These are phyloP conservation scores for Vicia faba DNA, from an alignment of 306 rosid species.

Conservation along the genomic window DNA sequence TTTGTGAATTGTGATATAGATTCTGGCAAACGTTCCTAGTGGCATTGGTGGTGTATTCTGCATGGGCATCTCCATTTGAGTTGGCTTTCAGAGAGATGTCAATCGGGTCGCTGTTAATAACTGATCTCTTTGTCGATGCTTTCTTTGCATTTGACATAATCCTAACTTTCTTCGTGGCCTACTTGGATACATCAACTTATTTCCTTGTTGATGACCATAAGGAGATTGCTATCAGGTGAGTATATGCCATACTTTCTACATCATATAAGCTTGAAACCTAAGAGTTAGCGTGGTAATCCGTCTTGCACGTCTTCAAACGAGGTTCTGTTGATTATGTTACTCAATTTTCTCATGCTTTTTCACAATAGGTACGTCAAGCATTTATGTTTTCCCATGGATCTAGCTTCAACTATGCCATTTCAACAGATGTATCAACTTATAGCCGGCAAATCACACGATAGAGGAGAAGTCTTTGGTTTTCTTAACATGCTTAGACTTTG, in stretches of 20 bases:
- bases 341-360: slow-evolving; percentile 9
- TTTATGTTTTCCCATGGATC: slow-evolving; percentile 66
- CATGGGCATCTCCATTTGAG: slow-evolving; percentile 91
- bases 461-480: slow-evolving; percentile 53
- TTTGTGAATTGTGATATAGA: slow-evolving; percentile 46
- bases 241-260: neutral
- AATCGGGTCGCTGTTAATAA: slow-evolving; percentile 47
- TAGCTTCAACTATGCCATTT: slow-evolving; percentile 81
- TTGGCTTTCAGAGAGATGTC: slow-evolving; percentile 67
- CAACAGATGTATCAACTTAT: slow-evolving; percentile 52
- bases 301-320: too few relatives aligned
- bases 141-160: slow-evolving; percentile 75
- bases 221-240: slow-evolving; percentile 75
- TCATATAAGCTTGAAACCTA: neutral
- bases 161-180: slow-evolving; percentile 81
- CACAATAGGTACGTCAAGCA: slow-evolving; percentile 59
- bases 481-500: slow-evolving; percentile 82
- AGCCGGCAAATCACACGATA: slow-evolving; percentile 39
- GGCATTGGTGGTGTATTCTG: slow-evolving; percentile 73
- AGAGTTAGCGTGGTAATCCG: too few relatives aligned
- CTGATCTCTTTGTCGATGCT: slow-evolving; percentile 69
- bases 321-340: neutral
- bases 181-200: slow-evolving; percentile 78
- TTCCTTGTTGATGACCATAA: slow-evolving; percentile 73
- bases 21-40: slow-evolving; percentile 79